Evolutionary conservation across 2,329 filamentous ascomycete species (phyloP), one percentile per base, ranked within the genome.

Genomic region (Fusarium temperatum): DNA sequence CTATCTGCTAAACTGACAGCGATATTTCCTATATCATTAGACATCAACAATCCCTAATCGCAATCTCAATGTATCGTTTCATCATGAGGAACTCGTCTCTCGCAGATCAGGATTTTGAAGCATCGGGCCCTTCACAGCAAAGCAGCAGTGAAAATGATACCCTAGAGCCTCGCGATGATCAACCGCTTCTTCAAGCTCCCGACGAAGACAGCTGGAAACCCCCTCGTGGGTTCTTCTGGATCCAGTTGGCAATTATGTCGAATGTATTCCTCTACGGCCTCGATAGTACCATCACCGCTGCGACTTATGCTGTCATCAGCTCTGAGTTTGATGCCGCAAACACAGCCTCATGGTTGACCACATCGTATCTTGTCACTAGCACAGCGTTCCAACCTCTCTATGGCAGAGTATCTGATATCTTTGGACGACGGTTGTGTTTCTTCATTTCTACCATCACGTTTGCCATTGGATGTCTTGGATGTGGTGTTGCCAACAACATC

Each of bases 271-370:
- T 92, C 14, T 88, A 88, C 32, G 89, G 89, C 6, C 94, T 94
- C 74, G 92, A 94, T 79, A 89, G 90, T 7, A 94, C 92, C 1
- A 87, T 94, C 63, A 94, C 92, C 79, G 92, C 92, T 0, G 90
- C 92, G 5, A 93, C 90, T 4, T 93, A 94, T 78, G 91, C 91
- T 6, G 89, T 93, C 60, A 93, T 94, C 73, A 92, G 91, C 51
- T 93, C 91, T n/a, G 89, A 93, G 74, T 94, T 94, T 78, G 85
- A 89, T 71, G 89, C 92, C 7, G 91, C 91, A 17, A 93, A 94
- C 77, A 89, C 90, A 17, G 92, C 92, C 3, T 93, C 92, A 1
- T 94, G 92, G 92, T 83, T 94, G 28, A 93, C 91, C 3, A 94
- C 92, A 0, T 89, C 91, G 1, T 94, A 94, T 76, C 85, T 94